phyloP scores from a whole-genome alignment of 2,329 filamentous ascomycete species.

The Fusarium euwallaceae region DNA sequence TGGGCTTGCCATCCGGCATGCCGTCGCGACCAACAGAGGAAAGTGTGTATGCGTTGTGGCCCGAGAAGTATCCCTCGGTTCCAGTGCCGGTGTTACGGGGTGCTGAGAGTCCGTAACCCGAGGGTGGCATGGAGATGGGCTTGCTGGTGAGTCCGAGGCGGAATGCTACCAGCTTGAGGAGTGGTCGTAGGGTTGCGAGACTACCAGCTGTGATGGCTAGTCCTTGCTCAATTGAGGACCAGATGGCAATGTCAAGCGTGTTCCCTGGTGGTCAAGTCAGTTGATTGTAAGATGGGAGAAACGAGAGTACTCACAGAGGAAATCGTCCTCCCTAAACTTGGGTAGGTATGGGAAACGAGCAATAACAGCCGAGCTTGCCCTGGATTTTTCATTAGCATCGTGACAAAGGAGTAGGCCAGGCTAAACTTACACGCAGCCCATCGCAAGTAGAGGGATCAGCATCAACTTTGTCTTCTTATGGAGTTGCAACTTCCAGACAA shows the following conservation, averaged over 20 bases:
- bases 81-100: slow-evolving; percentile 27
- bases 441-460: slow-evolving; percentile 63
- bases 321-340: slow-evolving; percentile 52
- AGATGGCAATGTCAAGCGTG: slow-evolving; percentile 58
- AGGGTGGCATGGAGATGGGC: slow-evolving; percentile 21
- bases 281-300: rapidly evolving
- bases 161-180: slow-evolving; percentile 47
- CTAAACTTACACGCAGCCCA: slow-evolving; percentile 62
- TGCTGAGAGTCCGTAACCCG: slow-evolving; percentile 15
- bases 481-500: slow-evolving; percentile 67
- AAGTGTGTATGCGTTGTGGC: slow-evolving; percentile 25
- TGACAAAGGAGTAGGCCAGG: neutral
- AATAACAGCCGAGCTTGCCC: slow-evolving; percentile 56
- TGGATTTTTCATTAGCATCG: slow-evolving; percentile 26
- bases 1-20: neutral
- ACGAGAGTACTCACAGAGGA: slow-evolving; percentile 50
- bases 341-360: slow-evolving; percentile 53
- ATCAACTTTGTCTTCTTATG: slow-evolving; percentile 61
- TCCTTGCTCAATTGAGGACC: slow-evolving; percentile 60
- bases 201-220: slow-evolving; percentile 60
- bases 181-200: slow-evolving; percentile 57
- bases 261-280: slow-evolving; percentile 40
- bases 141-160: slow-evolving; percentile 33
- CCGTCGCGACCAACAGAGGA: slow-evolving; percentile 24
- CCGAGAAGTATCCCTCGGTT: slow-evolving; percentile 21